phyloP scores from a whole-genome alignment of 257 asterid genomes.

The Solanum commersonii region DNA sequence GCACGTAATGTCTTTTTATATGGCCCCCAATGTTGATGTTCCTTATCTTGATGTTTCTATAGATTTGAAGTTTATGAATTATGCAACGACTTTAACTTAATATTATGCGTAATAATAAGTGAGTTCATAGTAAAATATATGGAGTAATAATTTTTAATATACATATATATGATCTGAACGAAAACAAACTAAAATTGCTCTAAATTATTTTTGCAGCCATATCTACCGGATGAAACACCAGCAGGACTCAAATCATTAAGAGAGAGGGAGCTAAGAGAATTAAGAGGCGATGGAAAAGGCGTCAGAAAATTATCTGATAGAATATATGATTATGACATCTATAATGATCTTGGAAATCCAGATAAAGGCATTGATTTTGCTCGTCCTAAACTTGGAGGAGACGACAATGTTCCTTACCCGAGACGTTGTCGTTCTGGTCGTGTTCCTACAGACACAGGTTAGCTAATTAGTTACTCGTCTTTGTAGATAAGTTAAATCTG shows the following conservation, averaged over 20 bases:
- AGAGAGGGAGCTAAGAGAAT: conserved; percentile 64
- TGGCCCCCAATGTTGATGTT: not conserved
- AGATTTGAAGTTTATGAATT: not conserved
- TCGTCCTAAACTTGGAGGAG: conserved; percentile 76
- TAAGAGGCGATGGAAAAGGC: conserved; percentile 83
- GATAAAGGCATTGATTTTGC: conserved; percentile 76
- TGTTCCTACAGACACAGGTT: conserved; percentile 63
- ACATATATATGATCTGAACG: not conserved
- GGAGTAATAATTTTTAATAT: too few species aligned
- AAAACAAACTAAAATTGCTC: not conserved
- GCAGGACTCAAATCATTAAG: conserved; percentile 66
- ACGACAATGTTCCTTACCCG: conserved; percentile 50
- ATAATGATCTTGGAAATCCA: conserved; percentile 94
- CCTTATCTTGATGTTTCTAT: not conserved
- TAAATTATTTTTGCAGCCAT: conserved; percentile 37
- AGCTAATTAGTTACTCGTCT: conserved; percentile 18
- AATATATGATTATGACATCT: conserved; percentile 68
- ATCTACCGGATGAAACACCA: conserved; percentile 84
- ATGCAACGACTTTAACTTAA: not conserved
- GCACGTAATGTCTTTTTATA: not conserved
- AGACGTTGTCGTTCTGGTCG: conserved; percentile 95
- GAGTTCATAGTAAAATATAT: not conserved
- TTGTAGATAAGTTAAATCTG: not conserved
- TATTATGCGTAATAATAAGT: not conserved
- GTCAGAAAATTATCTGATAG: conserved; percentile 70